phyloP scores from a whole-genome alignment of 228 moss, liverwort and hornwort genomes.

The Sphagnum fallax region DNA sequence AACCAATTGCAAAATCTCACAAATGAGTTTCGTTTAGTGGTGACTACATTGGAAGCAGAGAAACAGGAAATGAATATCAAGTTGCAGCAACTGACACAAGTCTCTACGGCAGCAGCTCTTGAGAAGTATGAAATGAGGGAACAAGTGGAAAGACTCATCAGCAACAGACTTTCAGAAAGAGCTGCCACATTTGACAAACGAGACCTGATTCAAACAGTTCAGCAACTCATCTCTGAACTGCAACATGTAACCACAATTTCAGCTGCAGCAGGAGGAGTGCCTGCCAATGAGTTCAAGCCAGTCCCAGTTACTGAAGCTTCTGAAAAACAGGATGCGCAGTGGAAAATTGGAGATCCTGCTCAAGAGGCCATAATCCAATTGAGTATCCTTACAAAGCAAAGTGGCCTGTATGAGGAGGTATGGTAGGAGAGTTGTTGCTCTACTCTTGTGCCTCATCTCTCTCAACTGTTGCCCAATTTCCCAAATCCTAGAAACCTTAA shows the following conservation, averaged over 20 bases:
- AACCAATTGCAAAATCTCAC: conserved; percentile 39
- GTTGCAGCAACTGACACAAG: conserved; percentile 15
- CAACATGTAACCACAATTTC: no score
- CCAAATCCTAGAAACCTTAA: no score
- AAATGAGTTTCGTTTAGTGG: conserved; percentile 27
- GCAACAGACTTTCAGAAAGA: not conserved
- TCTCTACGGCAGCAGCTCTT: conserved; percentile 8
- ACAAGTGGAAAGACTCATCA: conserved; percentile 25
- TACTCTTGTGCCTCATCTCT: no score
- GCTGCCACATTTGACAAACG: no score
- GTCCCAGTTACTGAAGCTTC: conserved; percentile 10
- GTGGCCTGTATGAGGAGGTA: conserved; percentile 25
- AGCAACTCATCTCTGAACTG: no score
- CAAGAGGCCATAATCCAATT: conserved; percentile 36
- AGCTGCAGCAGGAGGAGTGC: no score
- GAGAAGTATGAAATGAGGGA: conserved; percentile 34
- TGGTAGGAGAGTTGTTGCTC: no score
- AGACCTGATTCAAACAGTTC: no score
- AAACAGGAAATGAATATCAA: conserved; percentile 29
- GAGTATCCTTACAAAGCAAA: conserved; percentile 20
- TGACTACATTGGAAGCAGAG: conserved; percentile 9
- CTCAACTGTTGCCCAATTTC: no score
- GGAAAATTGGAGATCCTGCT: conserved; percentile 14
- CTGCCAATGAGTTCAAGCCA: conserved; percentile 1
- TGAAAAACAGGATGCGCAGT: conserved; percentile 36